Conservation (phyloP, 116 monocot species). For the Phalaenopsis hybrid region DNA sequence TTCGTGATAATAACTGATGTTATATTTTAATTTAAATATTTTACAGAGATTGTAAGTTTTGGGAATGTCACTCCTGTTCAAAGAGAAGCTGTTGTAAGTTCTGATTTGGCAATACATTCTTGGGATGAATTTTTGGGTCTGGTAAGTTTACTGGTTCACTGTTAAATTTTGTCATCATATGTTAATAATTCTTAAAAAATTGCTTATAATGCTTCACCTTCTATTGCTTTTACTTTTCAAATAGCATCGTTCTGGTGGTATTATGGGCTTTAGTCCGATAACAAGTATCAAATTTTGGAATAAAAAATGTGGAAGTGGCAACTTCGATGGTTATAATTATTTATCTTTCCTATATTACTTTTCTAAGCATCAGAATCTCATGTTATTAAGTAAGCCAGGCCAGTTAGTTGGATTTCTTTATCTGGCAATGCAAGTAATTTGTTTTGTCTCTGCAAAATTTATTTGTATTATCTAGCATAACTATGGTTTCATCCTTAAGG, state of each 20-base stretch:
- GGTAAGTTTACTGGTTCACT: conserved; percentile 28
- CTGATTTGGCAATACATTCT: conserved; percentile 58
- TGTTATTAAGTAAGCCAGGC: background rate
- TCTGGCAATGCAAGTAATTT: background rate
- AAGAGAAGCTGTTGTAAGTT: conserved; percentile 58
- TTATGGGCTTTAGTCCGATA: background rate
- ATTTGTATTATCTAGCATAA: background rate
- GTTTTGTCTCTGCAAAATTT: background rate
- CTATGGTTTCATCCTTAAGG: background rate
- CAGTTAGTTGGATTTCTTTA: background rate
- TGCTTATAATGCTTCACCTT: conserved; percentile 1
- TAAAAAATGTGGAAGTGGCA: background rate
- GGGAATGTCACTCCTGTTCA: conserved; percentile 56
- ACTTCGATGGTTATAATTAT: background rate
- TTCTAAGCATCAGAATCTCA: background rate
- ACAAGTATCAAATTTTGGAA: background rate
- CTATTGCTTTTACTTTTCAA: background rate
- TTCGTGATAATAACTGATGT: background rate
- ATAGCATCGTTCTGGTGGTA: background rate
- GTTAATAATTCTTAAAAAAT: background rate
- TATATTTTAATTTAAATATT: background rate
- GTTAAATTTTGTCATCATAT: background rate
- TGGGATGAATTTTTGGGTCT: conserved; percentile 75
- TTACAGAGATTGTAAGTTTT: conserved; percentile 75
- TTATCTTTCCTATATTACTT: background rate